Evolutionary conservation across 139 green algal genomes (phyloP), one percentile per base, ranked within the genome.

Genomic region (Limnomonas spitsbergensis): DNA sequence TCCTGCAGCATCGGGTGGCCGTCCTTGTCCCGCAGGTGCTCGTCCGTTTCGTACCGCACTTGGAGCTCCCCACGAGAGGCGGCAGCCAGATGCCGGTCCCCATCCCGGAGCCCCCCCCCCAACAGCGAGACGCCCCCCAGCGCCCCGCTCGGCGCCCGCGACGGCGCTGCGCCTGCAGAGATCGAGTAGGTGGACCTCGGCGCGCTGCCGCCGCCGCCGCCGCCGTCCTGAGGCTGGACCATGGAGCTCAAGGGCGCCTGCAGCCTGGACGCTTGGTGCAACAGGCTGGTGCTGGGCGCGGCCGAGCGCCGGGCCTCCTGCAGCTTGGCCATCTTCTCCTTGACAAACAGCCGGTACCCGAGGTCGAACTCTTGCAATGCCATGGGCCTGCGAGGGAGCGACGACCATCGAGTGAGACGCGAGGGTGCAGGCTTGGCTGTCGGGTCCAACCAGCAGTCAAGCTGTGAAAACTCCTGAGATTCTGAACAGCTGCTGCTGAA

Each of bases 351-450:
- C n/a, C 24, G 38, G 75, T 81, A 84, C 0, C 80, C 80, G 1
- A 81, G 53, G 53, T 84, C 80, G 69, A 78, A 79, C 69, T 81
- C 66, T 32, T 84, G 80, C 1, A 84, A 52, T 31, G 70, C 70
- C 42, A 36, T 61, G 4, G 34, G 20, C 68, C 68, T 75, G 68
- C 32, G 14, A 6, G 56, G 56, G 56, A n/a, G n/a, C 14, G 47
- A 61, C 14, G 20, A 24, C 14, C 47, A 61, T 14, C 14, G 47
- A 24, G 14, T 61, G 47, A 61, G 47, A n/a, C 24, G 47, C 47
- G 47, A 61, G n/a, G n/a, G n/a, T n/a, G n/a, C n/a, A n/a, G n/a
- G n/a, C n/a, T n/a, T n/a, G n/a, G n/a, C n/a, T n/a, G n/a, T n/a
- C n/a, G n/a, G n/a, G n/a, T n/a, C n/a, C n/a, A n/a, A n/a, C n/a